Conservation (phyloP, 2,329 filamentous ascomycete genomes). For the Fusarium nodosum region DNA sequence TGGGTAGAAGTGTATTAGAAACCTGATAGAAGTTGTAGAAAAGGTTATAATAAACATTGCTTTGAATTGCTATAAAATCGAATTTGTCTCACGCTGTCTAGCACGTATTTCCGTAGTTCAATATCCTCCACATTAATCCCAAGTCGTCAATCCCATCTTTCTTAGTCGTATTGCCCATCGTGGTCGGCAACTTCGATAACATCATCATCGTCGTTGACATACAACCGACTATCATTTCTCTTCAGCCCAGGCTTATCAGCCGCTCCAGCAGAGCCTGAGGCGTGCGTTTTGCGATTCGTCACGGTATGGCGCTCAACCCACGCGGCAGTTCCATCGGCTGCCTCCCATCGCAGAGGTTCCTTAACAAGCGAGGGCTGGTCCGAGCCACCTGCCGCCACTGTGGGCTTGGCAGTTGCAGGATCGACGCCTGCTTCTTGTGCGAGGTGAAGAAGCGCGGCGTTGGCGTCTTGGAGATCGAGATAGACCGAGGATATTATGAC, state of each 20-base stretch:
- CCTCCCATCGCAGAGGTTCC: constrained; percentile 54
- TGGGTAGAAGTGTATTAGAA: constrained; percentile 1
- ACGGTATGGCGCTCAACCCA: constrained; percentile 57
- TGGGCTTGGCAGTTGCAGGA: constrained; percentile 34
- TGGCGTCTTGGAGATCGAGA: constrained; percentile 54
- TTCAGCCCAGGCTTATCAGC: constrained; percentile 29
- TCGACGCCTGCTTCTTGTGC: constrained; percentile 50
- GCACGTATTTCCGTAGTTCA: neutral
- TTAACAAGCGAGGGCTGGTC: constrained; percentile 35
- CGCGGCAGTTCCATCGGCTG: constrained; percentile 53
- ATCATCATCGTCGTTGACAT: constrained; percentile 49
- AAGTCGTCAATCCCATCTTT: neutral
- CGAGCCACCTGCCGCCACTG: constrained; percentile 13
- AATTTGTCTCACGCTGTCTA: constrained; percentile 20
- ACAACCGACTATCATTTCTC: constrained; percentile 48
- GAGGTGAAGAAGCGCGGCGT: constrained; percentile 51
- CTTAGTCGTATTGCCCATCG: constrained; percentile 47
- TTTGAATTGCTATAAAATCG: constrained; percentile 25
- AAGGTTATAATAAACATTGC: constrained; percentile 10
- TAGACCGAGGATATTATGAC: constrained; percentile 53
- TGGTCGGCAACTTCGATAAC: constrained; percentile 46
- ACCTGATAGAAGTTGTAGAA: constrained; percentile 26
- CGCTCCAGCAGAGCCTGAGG: neutral
- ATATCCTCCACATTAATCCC: constrained; percentile 35
- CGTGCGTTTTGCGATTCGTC: constrained; percentile 35